phyloP scores from a whole-genome alignment of 495 filamentous ascomycete species.

The Staphylotrichum tortipilum region DNA sequence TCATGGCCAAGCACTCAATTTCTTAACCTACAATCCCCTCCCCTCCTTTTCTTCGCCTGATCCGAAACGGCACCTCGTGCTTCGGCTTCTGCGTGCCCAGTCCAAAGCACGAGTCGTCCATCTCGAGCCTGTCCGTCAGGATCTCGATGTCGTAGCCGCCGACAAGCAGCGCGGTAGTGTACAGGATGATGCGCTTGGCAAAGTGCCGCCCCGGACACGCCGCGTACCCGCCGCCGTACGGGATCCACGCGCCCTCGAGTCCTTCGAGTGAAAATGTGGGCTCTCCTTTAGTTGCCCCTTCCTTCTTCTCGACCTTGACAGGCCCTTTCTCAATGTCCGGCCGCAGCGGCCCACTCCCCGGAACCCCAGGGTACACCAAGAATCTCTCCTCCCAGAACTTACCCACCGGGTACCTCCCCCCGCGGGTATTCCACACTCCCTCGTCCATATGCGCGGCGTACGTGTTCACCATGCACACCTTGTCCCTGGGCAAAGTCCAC shows the following conservation, averaged over 20 bases:
- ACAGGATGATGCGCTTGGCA: background rate
- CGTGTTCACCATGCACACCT: constrained; percentile 10
- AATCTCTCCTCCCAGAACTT: constrained; percentile 27
- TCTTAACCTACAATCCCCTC: too few species aligned
- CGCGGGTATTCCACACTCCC: constrained; percentile 23
- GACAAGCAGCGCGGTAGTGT: background rate
- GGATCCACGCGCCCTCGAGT: constrained; percentile 3
- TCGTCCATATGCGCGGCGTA: constrained; percentile 16
- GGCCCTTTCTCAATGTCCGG: too few species aligned
- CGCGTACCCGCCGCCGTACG: background rate
- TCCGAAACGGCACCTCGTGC: background rate
- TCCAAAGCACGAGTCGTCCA: background rate
- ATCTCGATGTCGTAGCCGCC: background rate
- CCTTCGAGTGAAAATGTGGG: background rate
- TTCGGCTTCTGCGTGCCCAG: background rate
- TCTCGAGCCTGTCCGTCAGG: background rate
- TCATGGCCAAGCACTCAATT: too few species aligned
- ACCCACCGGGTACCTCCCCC: constrained; percentile 9
- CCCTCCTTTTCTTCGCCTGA: background rate
- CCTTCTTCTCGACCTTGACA: too few species aligned
- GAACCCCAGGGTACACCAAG: constrained; percentile 10
- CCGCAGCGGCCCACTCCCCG: too few species aligned
- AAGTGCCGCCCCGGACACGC: background rate
- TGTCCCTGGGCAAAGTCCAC: constrained; percentile 10
- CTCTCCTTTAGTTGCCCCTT: background rate